These are phyloP conservation scores for Sphagnum tenellum DNA, from an alignment of 225 moss, liverwort and hornwort genomes.

Conservation along the genomic window DNA sequence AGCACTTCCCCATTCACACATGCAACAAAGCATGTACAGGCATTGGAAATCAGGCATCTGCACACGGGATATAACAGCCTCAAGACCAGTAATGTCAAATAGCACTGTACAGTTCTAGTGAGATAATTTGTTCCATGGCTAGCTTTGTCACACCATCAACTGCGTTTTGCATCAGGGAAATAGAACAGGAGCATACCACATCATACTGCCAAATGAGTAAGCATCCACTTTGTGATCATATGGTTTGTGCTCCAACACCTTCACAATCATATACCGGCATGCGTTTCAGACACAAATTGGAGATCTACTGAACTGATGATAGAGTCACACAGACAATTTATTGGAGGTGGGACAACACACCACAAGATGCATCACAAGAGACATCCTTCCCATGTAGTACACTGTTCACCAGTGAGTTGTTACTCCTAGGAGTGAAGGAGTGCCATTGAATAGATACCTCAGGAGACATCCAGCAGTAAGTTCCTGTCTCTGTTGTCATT, in stretches of 20 bases:
- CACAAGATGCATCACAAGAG: too few relatives aligned
- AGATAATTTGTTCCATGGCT: not conserved
- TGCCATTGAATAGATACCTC: conserved; percentile 33
- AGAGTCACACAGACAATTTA: too few relatives aligned
- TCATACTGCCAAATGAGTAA: conserved; percentile 92
- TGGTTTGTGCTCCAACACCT: conserved; percentile 88
- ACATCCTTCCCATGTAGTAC: too few relatives aligned
- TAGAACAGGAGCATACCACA: conserved; percentile 40
- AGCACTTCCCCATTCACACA: conserved; percentile 63
- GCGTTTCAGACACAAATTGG: too few relatives aligned
- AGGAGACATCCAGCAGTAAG: conserved; percentile 96
- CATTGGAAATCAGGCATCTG: too few relatives aligned
- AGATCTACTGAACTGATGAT: too few relatives aligned
- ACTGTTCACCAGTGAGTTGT: too few relatives aligned
- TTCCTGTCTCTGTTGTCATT: conserved; percentile 99
- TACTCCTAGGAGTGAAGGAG: too few relatives aligned
- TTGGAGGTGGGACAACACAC: too few relatives aligned
- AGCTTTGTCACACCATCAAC: too few relatives aligned
- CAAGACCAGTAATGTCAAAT: not conserved
- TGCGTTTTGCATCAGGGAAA: not conserved
- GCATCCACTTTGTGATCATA: conserved; percentile 92
- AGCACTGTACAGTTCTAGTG: not conserved
- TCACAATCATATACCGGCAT: not conserved
- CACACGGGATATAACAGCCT: not conserved
- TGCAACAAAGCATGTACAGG: too few relatives aligned